Evolutionary conservation across 495 filamentous ascomycete species (phyloP).

Genomic region (Aspergillus nidulans): DNA sequence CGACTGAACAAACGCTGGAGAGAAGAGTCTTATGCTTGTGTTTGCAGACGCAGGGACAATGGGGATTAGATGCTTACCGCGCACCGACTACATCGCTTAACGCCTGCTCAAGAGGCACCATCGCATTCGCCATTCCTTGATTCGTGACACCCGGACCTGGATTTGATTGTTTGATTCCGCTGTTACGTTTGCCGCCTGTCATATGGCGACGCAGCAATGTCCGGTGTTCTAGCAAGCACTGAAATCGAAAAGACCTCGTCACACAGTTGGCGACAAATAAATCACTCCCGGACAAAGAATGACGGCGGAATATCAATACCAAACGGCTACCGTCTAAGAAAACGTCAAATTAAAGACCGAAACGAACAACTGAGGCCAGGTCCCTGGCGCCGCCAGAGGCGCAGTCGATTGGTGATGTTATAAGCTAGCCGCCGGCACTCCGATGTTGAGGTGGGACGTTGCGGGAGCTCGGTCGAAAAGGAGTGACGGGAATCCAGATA

Average conservation of each 20-base stretch:
- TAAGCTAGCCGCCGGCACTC: conserved; percentile 1
- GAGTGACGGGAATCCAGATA: conserved; percentile 19
- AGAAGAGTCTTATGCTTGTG: neutral
- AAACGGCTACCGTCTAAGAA: too few species aligned
- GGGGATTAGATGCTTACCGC: conserved; percentile 34
- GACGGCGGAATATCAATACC: neutral
- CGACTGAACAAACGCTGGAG: neutral
- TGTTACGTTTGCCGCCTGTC: conserved; percentile 45
- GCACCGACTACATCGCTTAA: conserved; percentile 50
- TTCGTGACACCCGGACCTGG: conserved; percentile 23
- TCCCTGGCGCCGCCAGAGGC: conserved; percentile 3
- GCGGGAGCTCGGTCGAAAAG: conserved; percentile 16
- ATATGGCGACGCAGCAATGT: conserved; percentile 19
- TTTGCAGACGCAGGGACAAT: neutral
- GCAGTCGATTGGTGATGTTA: neutral
- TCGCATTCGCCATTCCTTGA: conserved; percentile 35
- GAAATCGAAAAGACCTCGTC: neutral
- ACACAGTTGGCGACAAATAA: neutral
- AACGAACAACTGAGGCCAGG: neutral
- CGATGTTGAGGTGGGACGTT: conserved; percentile 17
- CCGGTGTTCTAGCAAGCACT: neutral
- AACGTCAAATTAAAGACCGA: neutral
- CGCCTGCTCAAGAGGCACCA: conserved; percentile 43
- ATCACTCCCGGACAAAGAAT: conserved; percentile 1
- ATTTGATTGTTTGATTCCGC: conserved; percentile 35